These are phyloP conservation scores for Aureobasidium musti DNA, from an alignment of 2,329 filamentous ascomycete species.

Conservation along the genomic window DNA sequence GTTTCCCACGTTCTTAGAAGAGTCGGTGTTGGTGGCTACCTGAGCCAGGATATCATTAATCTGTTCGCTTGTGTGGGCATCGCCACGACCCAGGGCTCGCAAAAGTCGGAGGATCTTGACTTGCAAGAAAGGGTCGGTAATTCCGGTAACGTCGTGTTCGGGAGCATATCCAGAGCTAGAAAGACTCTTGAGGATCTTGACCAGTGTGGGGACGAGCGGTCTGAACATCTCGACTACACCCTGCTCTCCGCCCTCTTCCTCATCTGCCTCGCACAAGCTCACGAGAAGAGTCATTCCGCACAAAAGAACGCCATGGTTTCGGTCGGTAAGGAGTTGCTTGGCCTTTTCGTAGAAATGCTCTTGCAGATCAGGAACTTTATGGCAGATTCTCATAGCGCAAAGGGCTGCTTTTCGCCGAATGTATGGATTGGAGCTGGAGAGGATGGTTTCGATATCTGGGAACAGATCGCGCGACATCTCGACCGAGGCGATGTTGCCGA, in stretches of 20 bases:
- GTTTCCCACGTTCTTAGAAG: conserved; percentile 97
- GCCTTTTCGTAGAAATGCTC: conserved; percentile 98
- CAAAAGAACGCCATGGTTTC: conserved; percentile 92
- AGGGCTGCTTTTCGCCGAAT: conserved; percentile 94
- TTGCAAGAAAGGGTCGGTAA: conserved; percentile 96
- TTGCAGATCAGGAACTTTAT: conserved; percentile 94
- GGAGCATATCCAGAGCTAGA: conserved; percentile 96
- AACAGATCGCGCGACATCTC: conserved; percentile 99
- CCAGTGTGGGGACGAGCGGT: conserved; percentile 77
- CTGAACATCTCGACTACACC: conserved; percentile 90
- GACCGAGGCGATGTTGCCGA: conserved; percentile 95
- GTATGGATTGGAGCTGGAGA: conserved; percentile 96
- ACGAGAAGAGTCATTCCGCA: conserved; percentile 89
- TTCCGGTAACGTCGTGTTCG: conserved; percentile 96
- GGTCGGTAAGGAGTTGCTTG: conserved; percentile 80
- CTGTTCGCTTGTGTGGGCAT: conserved; percentile 85
- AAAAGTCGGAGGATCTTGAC: conserved; percentile 91
- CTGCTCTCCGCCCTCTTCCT: conserved; percentile 86
- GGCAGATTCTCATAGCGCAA: conserved; percentile 98
- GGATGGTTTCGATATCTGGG: conserved; percentile 86
- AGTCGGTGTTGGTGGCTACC: conserved; percentile 96
- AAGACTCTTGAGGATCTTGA: conserved; percentile 86
- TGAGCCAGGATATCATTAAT: conserved; percentile 95
- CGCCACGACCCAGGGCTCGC: conserved; percentile 81
- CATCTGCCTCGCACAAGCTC: conserved; percentile 92